Percentiles rank a stretch among this genome's conserved stretches.
phyloP scores from a whole-genome alignment of 2,329 filamentous ascomycete genomes.

The Mycosphaerella arachidis region DNA sequence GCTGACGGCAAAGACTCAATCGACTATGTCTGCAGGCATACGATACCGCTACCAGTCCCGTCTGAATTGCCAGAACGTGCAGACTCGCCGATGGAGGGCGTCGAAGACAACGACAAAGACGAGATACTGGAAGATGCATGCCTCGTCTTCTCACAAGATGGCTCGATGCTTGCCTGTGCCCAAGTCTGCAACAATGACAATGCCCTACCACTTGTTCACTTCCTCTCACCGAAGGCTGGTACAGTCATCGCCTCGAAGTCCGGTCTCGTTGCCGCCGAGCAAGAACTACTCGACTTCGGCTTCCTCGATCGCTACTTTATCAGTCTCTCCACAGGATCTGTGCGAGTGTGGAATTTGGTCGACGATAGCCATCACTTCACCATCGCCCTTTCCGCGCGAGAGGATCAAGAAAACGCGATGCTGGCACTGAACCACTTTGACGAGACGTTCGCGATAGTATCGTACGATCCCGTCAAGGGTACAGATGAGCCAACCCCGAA shows the following conservation, averaged over 20 bases:
- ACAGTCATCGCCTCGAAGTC: slow-evolving; percentile 62
- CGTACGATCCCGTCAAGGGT: slow-evolving; percentile 2
- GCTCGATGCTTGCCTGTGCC: slow-evolving; percentile 70
- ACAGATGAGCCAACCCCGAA: slow-evolving; percentile 11
- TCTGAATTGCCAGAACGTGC: slow-evolving; percentile 28
- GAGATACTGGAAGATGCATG: slow-evolving; percentile 50
- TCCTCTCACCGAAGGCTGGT: slow-evolving; percentile 70
- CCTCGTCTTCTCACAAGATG: slow-evolving; percentile 76
- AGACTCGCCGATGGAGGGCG: slow-evolving; percentile 24
- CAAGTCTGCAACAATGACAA: slow-evolving; percentile 38
- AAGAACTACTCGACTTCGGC: slow-evolving; percentile 55
- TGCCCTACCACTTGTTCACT: slow-evolving; percentile 59
- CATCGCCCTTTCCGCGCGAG: slow-evolving; percentile 49
- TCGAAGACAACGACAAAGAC: slow-evolving; percentile 38
- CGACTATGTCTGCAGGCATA: slow-evolving; percentile 68
- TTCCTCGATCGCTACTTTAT: slow-evolving; percentile 72
- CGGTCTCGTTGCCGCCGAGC: slow-evolving; percentile 39
- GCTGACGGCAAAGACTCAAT: slow-evolving; percentile 56
- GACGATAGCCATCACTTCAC: slow-evolving; percentile 68
- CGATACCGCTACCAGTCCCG: slow-evolving; percentile 39
- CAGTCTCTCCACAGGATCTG: slow-evolving; percentile 64
- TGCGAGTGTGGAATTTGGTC: slow-evolving; percentile 81
- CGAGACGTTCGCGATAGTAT: slow-evolving; percentile 40
- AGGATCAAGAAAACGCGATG: slow-evolving; percentile 20
- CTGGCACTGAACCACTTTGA: slow-evolving; percentile 65